Evolutionary conservation across 2,329 filamentous ascomycete genomes (phyloP), one percentile per base, ranked within the genome.

Genomic region (Fusarium sp.): DNA sequence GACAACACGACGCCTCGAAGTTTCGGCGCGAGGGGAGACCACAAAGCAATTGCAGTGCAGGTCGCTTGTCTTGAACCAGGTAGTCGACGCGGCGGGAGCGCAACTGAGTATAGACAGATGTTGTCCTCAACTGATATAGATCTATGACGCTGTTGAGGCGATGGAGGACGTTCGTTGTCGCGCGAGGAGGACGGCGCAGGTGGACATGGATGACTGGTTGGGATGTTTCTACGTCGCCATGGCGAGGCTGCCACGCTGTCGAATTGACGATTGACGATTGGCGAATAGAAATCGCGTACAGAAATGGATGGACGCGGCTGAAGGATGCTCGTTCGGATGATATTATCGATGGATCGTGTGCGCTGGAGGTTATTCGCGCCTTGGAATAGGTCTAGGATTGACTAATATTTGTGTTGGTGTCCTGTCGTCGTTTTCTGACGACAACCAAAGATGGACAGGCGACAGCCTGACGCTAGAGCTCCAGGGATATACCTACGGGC

Each of bases 231-330:
- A 78, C 58, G 75, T 74, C 74, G 76, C 73, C 76, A 78, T 78
- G 76, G 76, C 76, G 76, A 78, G 76, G 76, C 76, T 78, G 74
- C 74, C 68, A 78, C 75, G 73, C 67, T 69, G 68, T 76, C 71
- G 68, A 72, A 73, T 69, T 68, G 69, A 44, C 67, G 71, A 73
- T 76, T 77, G 65, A 65, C 74, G 64, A 69, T 70, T 78, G 67
- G 58, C 57, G 64, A 66, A 56, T 58, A 49, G 37, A 58, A 53
- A 64, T 67, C 69, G 71, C 73, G 61, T 65, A 53, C 33, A 32
- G 58, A 25, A 49, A 18, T 28, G 50, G 52, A 57, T 38, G 32
- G 65, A 64, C 44, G 46, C 32, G 57, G 56, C 61, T 69, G 60
- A 42, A 44, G n/a, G 42, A 38, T 28, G 37, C 11, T 53, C 33